Evolutionary conservation across 1,284 basidiomycete genomes (phyloP).

Genomic region (Ceratobasidium papillatum): DNA sequence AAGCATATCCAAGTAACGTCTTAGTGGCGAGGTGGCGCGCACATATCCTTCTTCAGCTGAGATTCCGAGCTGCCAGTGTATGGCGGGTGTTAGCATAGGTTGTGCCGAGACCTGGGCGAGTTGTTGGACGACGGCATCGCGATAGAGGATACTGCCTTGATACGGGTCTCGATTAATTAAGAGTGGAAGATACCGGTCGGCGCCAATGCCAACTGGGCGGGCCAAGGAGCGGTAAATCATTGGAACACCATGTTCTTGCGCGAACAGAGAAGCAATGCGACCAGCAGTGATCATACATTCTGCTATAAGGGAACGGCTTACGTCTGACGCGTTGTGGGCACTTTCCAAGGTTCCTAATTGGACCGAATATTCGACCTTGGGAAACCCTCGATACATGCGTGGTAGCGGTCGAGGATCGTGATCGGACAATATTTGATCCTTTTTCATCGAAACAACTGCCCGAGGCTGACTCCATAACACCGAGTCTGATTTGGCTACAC

Average conservation of each 20-base stretch:
- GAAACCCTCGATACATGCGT: slow-evolving; percentile 65
- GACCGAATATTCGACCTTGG: slow-evolving; percentile 62
- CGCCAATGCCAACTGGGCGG: slow-evolving; percentile 53
- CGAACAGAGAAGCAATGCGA: slow-evolving; percentile 79
- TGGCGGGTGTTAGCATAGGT: slow-evolving; percentile 63
- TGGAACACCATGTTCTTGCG: slow-evolving; percentile 68
- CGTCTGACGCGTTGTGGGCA: slow-evolving; percentile 30
- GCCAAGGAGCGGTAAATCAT: slow-evolving; percentile 67
- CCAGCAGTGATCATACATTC: slow-evolving; percentile 89
- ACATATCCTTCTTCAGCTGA: slow-evolving; percentile 76
- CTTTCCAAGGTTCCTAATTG: slow-evolving; percentile 35
- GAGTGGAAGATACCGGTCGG: slow-evolving; percentile 46
- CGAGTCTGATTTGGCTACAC: slow-evolving; percentile 16
- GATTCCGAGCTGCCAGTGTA: slow-evolving; percentile 79
- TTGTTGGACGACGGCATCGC: slow-evolving; percentile 43
- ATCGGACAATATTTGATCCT: slow-evolving; percentile 27
- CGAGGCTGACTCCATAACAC: slow-evolving; percentile 29
- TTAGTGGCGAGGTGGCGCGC: slow-evolving; percentile 87
- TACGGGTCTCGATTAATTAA: slow-evolving; percentile 55
- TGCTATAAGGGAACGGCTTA: slow-evolving; percentile 63
- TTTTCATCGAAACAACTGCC: slow-evolving; percentile 14
- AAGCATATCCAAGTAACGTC: slow-evolving; percentile 86
- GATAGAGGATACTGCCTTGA: slow-evolving; percentile 56
- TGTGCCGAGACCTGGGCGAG: slow-evolving; percentile 52
- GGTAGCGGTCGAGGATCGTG: slow-evolving; percentile 52